phyloP scores from a whole-genome alignment of 2,329 filamentous ascomycete species.

The Nothopassalora personata region DNA sequence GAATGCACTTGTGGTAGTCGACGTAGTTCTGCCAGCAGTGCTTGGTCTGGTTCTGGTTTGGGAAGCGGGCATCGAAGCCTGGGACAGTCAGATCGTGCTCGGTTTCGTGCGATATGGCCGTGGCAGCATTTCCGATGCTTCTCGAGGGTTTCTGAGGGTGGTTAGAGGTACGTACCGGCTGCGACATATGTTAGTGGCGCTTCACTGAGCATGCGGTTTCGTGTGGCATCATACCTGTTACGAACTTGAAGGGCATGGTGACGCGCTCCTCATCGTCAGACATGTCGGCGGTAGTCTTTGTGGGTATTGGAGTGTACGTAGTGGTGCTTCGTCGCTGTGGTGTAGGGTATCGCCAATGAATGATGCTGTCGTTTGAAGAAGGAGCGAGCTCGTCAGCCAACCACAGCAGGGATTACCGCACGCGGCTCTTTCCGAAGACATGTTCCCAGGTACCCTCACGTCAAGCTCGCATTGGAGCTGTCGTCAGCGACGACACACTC shows the following conservation, averaged over 20 bases:
- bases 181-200: slow-evolving; percentile 21
- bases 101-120: background rate
- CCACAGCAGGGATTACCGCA: slow-evolving; percentile 1
- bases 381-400: slow-evolving; percentile 3
- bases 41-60: slow-evolving; percentile 97
- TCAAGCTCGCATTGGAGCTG: background rate
- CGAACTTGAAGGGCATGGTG: slow-evolving; percentile 99
- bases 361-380: slow-evolving; percentile 5
- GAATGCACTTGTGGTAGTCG: slow-evolving; percentile 99
- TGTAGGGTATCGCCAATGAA: slow-evolving; percentile 12
- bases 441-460: background rate
- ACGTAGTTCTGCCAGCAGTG: slow-evolving; percentile 99
- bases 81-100: slow-evolving; percentile 5
- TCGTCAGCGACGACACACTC: slow-evolving; percentile 9
- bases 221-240: slow-evolving; percentile 68
- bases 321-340: slow-evolving; percentile 17
- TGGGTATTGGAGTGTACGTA: slow-evolving; percentile 10
- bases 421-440: background rate
- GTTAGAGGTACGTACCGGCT: slow-evolving; percentile 30
- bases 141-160: background rate
- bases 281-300: slow-evolving; percentile 61
- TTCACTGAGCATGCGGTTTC: background rate
- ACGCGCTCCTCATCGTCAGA: slow-evolving; percentile 81
- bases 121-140: background rate
- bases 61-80: slow-evolving; percentile 99